Evolutionary conservation across 495 filamentous ascomycete species (phyloP).

Genomic region (Staphylotrichum tortipilum): DNA sequence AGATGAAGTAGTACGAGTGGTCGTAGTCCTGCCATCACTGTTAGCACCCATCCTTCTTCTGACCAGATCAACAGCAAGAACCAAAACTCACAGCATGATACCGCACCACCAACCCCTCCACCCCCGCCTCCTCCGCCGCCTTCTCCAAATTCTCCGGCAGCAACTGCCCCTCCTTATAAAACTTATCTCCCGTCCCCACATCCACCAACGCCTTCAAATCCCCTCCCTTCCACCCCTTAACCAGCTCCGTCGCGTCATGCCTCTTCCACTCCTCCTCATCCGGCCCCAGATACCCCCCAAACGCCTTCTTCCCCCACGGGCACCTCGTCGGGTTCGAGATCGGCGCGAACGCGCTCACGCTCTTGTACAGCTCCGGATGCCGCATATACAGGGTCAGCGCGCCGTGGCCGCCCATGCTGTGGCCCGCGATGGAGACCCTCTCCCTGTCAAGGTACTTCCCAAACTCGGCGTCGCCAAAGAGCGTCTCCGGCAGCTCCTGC

Average conservation of each 20-base stretch:
- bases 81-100: conserved; percentile 58
- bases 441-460: conserved; percentile 57
- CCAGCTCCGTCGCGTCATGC: conserved; percentile 87
- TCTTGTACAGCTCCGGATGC: conserved; percentile 81
- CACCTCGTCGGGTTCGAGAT: conserved; percentile 80
- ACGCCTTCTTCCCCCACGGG: conserved; percentile 94
- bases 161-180: conserved; percentile 88
- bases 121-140: conserved; percentile 63
- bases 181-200: conserved; percentile 88
- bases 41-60: not conserved
- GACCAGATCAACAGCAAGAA: not conserved
- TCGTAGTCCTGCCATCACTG: conserved; percentile 61
- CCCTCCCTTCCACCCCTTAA: conserved; percentile 53
- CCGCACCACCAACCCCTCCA: conserved; percentile 58
- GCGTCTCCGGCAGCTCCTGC: conserved; percentile 63
- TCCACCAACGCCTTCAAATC: conserved; percentile 71
- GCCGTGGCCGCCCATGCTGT: conserved; percentile 95
- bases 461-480: conserved; percentile 48
- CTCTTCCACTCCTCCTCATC: conserved; percentile 62
- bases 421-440: conserved; percentile 75
- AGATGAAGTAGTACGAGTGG: conserved; percentile 93
- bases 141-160: conserved; percentile 86
- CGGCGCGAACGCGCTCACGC: conserved; percentile 82
- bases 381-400: conserved; percentile 86
- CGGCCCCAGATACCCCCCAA: conserved; percentile 68